Conservation (phyloP, 768 basidiomycete genomes). For the Lyophyllum atratum region DNA sequence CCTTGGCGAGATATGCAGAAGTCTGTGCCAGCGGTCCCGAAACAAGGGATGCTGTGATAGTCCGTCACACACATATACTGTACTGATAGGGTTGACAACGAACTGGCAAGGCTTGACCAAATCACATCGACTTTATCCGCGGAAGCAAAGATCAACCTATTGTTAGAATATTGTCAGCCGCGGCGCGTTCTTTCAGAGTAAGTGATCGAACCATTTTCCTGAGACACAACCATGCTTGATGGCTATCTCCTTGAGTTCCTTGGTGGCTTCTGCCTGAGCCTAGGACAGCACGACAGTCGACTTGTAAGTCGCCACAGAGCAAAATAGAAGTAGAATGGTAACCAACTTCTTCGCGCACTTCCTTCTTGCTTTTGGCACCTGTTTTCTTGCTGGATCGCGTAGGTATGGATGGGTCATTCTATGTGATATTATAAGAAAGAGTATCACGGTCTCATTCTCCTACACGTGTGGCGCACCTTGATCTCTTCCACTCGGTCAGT, state of each 20-base stretch:
- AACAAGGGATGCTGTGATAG: conserved; percentile 55
- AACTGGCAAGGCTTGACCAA: conserved; percentile 66
- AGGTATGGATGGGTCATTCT: conserved; percentile 72
- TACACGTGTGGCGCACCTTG: conserved; percentile 50
- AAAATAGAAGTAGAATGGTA: not conserved
- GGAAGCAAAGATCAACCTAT: conserved; percentile 68
- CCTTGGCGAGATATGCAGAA: conserved; percentile 58
- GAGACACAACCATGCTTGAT: conserved; percentile 49
- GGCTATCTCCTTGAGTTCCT: conserved; percentile 63
- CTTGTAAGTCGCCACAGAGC: not conserved
- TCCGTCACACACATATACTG: not conserved
- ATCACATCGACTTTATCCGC: conserved; percentile 62
- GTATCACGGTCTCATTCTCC: not conserved
- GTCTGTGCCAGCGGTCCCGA: conserved; percentile 66
- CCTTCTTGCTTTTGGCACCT: conserved; percentile 73
- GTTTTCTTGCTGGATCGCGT: conserved; percentile 70
- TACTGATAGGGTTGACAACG: conserved; percentile 18
- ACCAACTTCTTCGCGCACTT: conserved; percentile 66
- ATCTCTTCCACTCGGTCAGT: conserved; percentile 61
- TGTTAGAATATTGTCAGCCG: not conserved
- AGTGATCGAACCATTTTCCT: conserved; percentile 64
- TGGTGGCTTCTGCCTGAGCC: conserved; percentile 61
- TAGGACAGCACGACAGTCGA: conserved; percentile 25
- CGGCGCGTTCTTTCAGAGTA: not conserved
- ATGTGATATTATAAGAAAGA: not conserved